phyloP scores from a whole-genome alignment of 495 filamentous ascomycete genomes.

The Aspergillus olivimuriae region DNA sequence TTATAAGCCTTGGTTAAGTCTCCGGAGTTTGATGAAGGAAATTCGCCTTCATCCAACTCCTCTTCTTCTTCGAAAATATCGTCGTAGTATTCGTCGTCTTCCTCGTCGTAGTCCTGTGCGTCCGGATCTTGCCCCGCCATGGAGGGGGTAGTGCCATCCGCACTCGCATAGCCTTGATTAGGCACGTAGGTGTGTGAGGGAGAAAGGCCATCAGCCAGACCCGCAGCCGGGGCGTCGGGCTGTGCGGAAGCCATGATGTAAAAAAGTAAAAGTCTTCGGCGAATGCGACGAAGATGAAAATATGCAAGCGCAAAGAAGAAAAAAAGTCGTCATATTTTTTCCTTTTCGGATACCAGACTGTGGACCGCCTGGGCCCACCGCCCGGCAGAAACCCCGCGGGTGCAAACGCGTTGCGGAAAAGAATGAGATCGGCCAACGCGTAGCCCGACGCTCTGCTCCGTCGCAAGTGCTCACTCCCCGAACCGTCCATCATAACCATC shows the following conservation, averaged over 20 bases:
- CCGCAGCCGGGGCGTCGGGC: conserved; percentile 14
- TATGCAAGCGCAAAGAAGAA: conserved; percentile 17
- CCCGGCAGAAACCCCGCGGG: conserved; percentile 42
- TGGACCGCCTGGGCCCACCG: conserved; percentile 27
- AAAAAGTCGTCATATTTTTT: conserved; percentile 25
- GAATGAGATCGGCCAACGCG: conserved; percentile 3
- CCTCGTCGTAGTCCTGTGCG: conserved; percentile 27
- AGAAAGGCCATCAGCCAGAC: conserved; percentile 38
- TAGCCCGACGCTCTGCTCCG: too few relatives aligned
- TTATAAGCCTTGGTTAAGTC: conserved; percentile 91
- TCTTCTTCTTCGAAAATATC: conserved; percentile 52
- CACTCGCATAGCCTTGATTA: conserved; percentile 47
- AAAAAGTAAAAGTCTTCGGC: too few relatives aligned
- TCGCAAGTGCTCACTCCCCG: conserved; percentile 7
- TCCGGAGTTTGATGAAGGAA: conserved; percentile 49
- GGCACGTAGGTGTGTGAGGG: conserved; percentile 50
- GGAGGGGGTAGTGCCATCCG: conserved; percentile 26
- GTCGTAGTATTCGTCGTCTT: conserved; percentile 51
- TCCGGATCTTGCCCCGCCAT: conserved; percentile 31
- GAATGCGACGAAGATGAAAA: too few relatives aligned
- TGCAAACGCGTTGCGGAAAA: conserved; percentile 17
- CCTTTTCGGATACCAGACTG: conserved; percentile 21
- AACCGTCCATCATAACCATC: not conserved
- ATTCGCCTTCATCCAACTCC: conserved; percentile 52
- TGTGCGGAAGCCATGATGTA: conserved; percentile 23